Evolutionary conservation across 1,284 basidiomycete genomes (phyloP).

Genomic region (Coniophora puteana): DNA sequence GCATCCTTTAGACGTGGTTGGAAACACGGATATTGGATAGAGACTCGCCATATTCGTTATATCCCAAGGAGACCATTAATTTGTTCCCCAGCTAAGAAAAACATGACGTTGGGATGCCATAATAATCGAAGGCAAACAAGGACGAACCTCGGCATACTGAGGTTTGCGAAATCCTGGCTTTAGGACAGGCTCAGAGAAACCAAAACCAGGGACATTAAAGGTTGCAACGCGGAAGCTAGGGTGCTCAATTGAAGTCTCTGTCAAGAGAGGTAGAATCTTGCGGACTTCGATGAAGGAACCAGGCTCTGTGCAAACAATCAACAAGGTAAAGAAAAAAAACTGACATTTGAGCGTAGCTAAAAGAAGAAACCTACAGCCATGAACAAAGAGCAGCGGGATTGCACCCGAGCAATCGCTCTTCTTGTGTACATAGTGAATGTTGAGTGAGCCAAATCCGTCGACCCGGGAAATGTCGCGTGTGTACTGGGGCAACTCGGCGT

Average conservation of each 20-base stretch:
- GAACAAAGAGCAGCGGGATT: conserved; percentile 44
- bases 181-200: conserved; percentile 45
- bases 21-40: not conserved
- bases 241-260: conserved; percentile 33
- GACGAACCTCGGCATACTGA: conserved; percentile 38
- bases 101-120: conserved; percentile 15
- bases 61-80: conserved; percentile 50
- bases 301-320: conserved; percentile 41
- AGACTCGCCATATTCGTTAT: conserved; percentile 45
- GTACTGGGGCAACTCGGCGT: conserved; percentile 39
- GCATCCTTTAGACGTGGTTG: not conserved
- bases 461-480: conserved; percentile 38
- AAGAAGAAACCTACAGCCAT: conserved; percentile 41
- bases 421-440: conserved; percentile 43
- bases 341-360: not conserved
- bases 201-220: conserved; percentile 50
- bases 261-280: conserved; percentile 51
- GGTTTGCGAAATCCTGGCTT: conserved; percentile 31
- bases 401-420: conserved; percentile 31
- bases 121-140: not conserved
- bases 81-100: conserved; percentile 40
- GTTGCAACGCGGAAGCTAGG: conserved; percentile 60
- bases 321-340: not conserved
- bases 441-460: conserved; percentile 31
- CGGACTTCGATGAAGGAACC: conserved; percentile 53